Conservation (phyloP, 192 early-diverging fungal genomes). For the Phlyctochytrium bullatum region DNA sequence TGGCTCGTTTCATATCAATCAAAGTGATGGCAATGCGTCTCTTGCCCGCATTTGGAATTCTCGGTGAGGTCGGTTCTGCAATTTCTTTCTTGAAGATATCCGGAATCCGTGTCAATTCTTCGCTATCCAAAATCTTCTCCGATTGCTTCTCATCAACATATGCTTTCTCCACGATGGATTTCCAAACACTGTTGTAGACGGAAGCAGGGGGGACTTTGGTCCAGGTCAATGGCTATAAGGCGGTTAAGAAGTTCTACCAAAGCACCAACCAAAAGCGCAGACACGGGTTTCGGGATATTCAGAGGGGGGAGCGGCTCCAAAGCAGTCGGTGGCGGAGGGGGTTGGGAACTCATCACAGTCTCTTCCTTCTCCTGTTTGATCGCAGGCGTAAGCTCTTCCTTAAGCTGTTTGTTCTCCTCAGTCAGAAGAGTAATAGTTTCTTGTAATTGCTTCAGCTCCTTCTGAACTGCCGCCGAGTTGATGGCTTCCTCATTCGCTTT, state of each 20-base stretch:
- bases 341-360: neutral
- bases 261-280: constrained; percentile 4
- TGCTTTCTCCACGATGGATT: constrained; percentile 32
- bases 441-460: constrained; percentile 4
- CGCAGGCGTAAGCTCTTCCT: constrained; percentile 20
- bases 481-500: neutral
- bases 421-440: constrained; percentile 14
- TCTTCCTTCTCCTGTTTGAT: constrained; percentile 22
- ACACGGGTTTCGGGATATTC: constrained; percentile 1
- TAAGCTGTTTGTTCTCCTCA: constrained; percentile 18
- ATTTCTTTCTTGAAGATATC: constrained; percentile 27
- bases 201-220: constrained; percentile 34
- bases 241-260: neutral
- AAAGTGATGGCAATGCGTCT: constrained; percentile 27
- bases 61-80: no score
- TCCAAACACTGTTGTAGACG: constrained; percentile 39
- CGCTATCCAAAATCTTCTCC: constrained; percentile 25
- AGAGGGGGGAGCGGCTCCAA: neutral
- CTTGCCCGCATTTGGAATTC: constrained; percentile 1
- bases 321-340: neutral
- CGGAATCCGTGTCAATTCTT: constrained; percentile 35
- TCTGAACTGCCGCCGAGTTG: constrained; percentile 6
- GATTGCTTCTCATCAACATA: constrained; percentile 16
- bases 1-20: constrained; percentile 35
- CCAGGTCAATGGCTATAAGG: constrained; percentile 42